Conservation (phyloP, 129 eudicot genomes). For the Centrapalus pauciflorus region DNA sequence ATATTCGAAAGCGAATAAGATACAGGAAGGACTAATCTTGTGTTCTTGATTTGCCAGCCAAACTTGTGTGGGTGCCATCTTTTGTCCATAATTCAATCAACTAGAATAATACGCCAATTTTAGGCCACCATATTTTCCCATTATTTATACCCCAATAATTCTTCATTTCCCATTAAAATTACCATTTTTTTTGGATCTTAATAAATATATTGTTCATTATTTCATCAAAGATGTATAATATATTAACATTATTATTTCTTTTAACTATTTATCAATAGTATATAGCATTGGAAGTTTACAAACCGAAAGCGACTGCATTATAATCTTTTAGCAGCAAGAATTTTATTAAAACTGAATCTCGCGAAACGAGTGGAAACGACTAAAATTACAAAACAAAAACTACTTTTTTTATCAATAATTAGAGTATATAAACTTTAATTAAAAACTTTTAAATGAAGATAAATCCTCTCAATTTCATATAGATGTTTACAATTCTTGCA, state of each 20-base stretch:
- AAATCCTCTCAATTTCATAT: too few relatives aligned
- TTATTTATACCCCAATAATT: constrained; percentile 22
- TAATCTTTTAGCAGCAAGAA: neutral
- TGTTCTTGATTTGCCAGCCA: constrained; percentile 24
- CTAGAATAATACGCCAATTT: constrained; percentile 27
- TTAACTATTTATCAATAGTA: neutral
- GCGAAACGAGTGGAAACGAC: too few relatives aligned
- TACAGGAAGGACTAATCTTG: constrained; percentile 11
- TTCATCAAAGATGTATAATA: too few relatives aligned
- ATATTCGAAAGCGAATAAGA: constrained; percentile 15
- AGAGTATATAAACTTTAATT: too few relatives aligned
- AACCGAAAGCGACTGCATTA: neutral
- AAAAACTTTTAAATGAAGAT: neutral
- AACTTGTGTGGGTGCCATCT: constrained; percentile 25
- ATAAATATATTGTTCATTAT: neutral
- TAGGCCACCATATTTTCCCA: constrained; percentile 8
- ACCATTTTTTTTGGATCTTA: constrained; percentile 7
- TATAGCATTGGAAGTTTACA: neutral
- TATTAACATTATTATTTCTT: too few relatives aligned
- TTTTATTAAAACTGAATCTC: too few relatives aligned
- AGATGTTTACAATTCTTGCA: too few relatives aligned
- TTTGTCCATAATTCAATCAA: constrained; percentile 33
- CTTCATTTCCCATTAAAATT: neutral
- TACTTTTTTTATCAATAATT: too few relatives aligned
- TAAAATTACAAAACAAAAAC: too few relatives aligned